Evolutionary conservation across 2,329 filamentous ascomycete genomes (phyloP).

Genomic region (Bretziella fagacearum): DNA sequence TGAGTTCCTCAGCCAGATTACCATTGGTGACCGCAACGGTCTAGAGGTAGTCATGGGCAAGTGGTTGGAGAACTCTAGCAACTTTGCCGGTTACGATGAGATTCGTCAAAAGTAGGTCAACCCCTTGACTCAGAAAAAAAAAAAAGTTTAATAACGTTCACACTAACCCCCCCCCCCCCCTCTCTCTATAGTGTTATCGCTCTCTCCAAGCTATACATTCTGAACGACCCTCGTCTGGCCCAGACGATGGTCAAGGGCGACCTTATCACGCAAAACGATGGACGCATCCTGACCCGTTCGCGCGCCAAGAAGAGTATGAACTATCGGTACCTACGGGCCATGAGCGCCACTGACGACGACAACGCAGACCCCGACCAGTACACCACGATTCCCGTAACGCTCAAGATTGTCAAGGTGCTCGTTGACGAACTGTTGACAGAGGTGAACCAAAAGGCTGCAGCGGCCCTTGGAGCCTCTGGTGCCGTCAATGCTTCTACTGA

Average conservation of each 20-base stretch:
- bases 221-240: constrained; percentile 64
- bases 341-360: constrained; percentile 15
- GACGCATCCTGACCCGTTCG: constrained; percentile 84
- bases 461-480: constrained; percentile 46
- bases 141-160: constrained; percentile 20
- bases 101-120: constrained; percentile 79
- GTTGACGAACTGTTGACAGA: constrained; percentile 81
- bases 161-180: too few species aligned
- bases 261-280: constrained; percentile 60
- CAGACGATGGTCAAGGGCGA: constrained; percentile 83
- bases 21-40: constrained; percentile 66
- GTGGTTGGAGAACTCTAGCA: constrained; percentile 94
- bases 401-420: constrained; percentile 94
- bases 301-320: constrained; percentile 62
- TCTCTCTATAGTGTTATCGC: constrained; percentile 57
- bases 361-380: constrained; percentile 65
- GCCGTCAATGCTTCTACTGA: constrained; percentile 42
- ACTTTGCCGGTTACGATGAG: constrained; percentile 95
- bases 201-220: constrained; percentile 73
- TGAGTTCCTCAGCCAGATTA: constrained; percentile 72
- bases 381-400: constrained; percentile 67
- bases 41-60: constrained; percentile 78
- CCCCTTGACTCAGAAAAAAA: neutral
- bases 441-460: constrained; percentile 44
- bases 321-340: constrained; percentile 13